Evolutionary conservation across 1,284 basidiomycete genomes (phyloP).

Genomic region (Trichosporon faecale): DNA sequence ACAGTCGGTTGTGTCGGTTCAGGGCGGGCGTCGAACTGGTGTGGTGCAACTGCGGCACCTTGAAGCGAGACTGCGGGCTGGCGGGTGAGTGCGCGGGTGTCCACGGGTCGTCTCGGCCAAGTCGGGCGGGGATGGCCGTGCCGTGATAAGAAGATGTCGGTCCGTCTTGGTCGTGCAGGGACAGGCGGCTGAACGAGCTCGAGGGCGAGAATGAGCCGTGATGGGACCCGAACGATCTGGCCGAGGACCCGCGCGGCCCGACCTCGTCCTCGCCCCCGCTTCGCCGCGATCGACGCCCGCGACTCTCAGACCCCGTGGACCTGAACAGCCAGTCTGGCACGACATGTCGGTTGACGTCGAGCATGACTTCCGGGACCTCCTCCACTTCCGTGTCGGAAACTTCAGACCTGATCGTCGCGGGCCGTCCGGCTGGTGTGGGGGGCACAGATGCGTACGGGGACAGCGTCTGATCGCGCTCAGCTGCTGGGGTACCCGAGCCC

Average conservation of each 20-base stretch:
- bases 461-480: constrained; percentile 22
- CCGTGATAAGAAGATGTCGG: constrained; percentile 23
- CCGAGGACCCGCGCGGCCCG: constrained; percentile 6
- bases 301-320: constrained; percentile 21
- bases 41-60: constrained; percentile 36
- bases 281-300: background rate
- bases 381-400: constrained; percentile 29
- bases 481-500: constrained; percentile 51
- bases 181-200: constrained; percentile 37
- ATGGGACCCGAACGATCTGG: constrained; percentile 14
- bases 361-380: constrained; percentile 79
- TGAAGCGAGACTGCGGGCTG: constrained; percentile 17
- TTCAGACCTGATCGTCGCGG: constrained; percentile 19
- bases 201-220: constrained; percentile 34
- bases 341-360: constrained; percentile 92
- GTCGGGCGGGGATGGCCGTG: constrained; percentile 25
- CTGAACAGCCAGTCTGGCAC: constrained; percentile 85
- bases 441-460: constrained; percentile 31
- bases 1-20: constrained; percentile 21
- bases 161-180: constrained; percentile 26
- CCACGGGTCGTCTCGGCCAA: constrained; percentile 36
- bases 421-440: constrained; percentile 31
- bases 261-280: constrained; percentile 17
- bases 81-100: constrained; percentile 46
- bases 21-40: constrained; percentile 44